Evolutionary conservation across 768 basidiomycete species (phyloP), one percentile per base, ranked within the genome.

Genomic region (Tricholomella constricta): DNA sequence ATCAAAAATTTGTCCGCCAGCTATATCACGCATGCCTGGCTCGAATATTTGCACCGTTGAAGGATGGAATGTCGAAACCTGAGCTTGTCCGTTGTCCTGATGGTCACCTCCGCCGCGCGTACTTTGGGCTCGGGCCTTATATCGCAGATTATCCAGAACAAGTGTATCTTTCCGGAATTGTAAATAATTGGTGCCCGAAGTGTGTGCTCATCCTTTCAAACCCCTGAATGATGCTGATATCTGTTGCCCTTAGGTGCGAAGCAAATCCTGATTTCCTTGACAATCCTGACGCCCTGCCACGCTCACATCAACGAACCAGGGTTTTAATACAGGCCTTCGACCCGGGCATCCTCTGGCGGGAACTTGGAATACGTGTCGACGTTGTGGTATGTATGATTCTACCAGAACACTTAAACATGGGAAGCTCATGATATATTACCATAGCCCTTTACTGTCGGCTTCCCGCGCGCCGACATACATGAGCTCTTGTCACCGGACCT

Each of bases 111-210:
- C 60, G 61, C 0, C 55, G 62, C 4, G 65, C 57, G 0, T 61
- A 73, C 0, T 74, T 58, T 48, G 54, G 59, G 8, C 54, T 72
- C 20, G 70, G 70, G 0, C 69, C 71, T 2, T 69, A 65, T 52
- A 72, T 74, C 46, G 69, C 70, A 1, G 69, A 73, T 48, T 73
- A 74, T 54, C 73, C 72, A 1, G 71, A 74, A 49, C 72, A 76
- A 48, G 69, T 67, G 0, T 64, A 51, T 45, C 52, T 72, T 0
- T 47, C 65, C 0, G 53, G 62, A 4, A 56, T 71, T 27, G 69
- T 75, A 2, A 51, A 60, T 17, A 54, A 60, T 2, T 67, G 65
- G 65, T 50, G 48, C 22, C 38, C 48, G 19, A 50, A 50, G 48
- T 50, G 22, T 20, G 40, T 64, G 60, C 40, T 55, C 61, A 62